Percentiles rank a stretch among this genome's conserved stretches.
Conservation (phyloP, 306 rosid species). For the Glycine tomentella region DNA sequence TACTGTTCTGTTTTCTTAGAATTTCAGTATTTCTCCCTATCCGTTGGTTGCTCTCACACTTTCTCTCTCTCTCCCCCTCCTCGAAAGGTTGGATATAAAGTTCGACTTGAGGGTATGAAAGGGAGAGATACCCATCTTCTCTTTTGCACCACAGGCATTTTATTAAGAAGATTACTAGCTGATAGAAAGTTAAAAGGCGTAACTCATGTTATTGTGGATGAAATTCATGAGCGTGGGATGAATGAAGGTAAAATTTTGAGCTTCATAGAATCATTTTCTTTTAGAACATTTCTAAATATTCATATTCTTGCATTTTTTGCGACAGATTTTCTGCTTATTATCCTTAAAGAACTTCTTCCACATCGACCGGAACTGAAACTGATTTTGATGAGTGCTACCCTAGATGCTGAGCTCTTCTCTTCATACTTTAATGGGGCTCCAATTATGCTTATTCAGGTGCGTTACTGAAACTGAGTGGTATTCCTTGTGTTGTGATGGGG, state of each 20-base stretch:
- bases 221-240: constrained; percentile 99
- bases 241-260: constrained; percentile 79
- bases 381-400: constrained; percentile 97
- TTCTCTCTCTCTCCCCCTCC: constrained; percentile 13
- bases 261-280: constrained; percentile 42
- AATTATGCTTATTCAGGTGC: constrained; percentile 72
- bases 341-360: constrained; percentile 93
- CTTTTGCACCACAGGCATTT: constrained; percentile 97
- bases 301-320: constrained; percentile 48
- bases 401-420: constrained; percentile 91
- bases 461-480: constrained; percentile 42
- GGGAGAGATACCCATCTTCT: constrained; percentile 93
- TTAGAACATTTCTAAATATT: constrained; percentile 50
- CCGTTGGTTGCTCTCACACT: constrained; percentile 30
- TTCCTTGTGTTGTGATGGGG: constrained; percentile 33
- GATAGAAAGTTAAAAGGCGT: constrained; percentile 89
- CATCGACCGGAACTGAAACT: constrained; percentile 83
- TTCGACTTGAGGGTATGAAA: constrained; percentile 93
- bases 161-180: constrained; percentile 88
- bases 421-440: constrained; percentile 79
- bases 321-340: constrained; percentile 95
- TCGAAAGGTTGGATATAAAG: constrained; percentile 92
- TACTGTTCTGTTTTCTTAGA: constrained; percentile 36
- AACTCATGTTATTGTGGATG: constrained; percentile 95
- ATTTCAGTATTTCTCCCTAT: constrained; percentile 16